Conservation (phyloP, 495 filamentous ascomycete genomes). For the Neurospora discreta region DNA sequence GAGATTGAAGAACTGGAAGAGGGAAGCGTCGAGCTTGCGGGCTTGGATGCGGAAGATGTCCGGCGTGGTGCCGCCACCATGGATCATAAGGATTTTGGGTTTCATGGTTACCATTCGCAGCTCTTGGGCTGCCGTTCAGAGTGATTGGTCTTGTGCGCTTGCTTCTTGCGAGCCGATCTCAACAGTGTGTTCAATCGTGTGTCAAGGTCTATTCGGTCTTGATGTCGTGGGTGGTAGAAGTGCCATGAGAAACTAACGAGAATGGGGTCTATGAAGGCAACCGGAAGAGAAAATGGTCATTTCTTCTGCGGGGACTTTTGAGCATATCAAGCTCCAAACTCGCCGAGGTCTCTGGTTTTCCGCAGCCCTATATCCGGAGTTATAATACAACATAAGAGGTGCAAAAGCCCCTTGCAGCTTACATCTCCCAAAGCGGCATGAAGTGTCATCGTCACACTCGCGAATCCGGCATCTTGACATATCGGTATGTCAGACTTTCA, state of each 20-base stretch:
- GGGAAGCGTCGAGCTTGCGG: slow-evolving; percentile 10
- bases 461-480: not conserved
- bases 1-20: slow-evolving; percentile 15
- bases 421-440: not conserved
- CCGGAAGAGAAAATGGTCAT: not conserved
- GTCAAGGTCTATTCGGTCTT: not conserved
- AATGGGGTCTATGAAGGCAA: not conserved
- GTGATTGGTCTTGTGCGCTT: not conserved
- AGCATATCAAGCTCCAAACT: not conserved
- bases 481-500: not conserved
- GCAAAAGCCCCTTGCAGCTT: not conserved
- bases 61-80: slow-evolving; percentile 16
- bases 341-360: not conserved
- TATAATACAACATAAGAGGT: not conserved
- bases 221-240: not conserved
- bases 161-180: not conserved
- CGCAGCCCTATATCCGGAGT: not conserved
- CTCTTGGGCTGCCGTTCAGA: not conserved
- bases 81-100: slow-evolving; percentile 19
- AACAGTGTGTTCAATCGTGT: not conserved
- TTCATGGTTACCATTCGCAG: not conserved
- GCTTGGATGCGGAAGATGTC: slow-evolving; percentile 21
- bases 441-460: not conserved
- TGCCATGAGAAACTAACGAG: not conserved
- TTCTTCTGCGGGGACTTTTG: not conserved